Evolutionary conservation across 441 rosid species (phyloP).

Genomic region (Gossypium gossypioides): DNA sequence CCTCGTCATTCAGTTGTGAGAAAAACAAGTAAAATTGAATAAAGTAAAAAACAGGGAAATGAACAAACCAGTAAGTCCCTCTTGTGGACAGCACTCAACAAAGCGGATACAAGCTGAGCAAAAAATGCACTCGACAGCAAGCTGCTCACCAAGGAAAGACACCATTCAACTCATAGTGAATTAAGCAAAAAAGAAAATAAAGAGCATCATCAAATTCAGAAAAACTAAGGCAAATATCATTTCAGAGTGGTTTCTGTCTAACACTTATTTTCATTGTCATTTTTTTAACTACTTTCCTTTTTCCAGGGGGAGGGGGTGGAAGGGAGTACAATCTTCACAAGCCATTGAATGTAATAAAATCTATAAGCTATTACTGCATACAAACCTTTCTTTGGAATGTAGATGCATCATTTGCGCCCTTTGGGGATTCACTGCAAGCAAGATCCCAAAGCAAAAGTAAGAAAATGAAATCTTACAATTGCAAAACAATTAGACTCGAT

Average conservation of each 20-base stretch:
- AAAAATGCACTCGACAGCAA: slow-evolving; percentile 99
- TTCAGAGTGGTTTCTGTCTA: neutral
- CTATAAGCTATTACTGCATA: slow-evolving; percentile 6
- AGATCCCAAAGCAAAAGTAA: slow-evolving; percentile 13
- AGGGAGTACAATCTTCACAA: neutral
- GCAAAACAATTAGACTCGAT: neutral
- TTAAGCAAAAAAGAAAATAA: neutral
- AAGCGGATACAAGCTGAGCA: slow-evolving; percentile 99
- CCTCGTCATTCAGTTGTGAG: slow-evolving; percentile 15
- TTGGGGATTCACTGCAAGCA: slow-evolving; percentile 85
- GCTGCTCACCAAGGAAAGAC: slow-evolving; percentile 41
- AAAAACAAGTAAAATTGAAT: slow-evolving; percentile 13
- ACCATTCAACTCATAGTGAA: slow-evolving; percentile 15
- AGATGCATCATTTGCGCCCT: slow-evolving; percentile 95
- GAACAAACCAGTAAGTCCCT: slow-evolving; percentile 88
- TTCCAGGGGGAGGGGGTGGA: neutral
- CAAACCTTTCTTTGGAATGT: slow-evolving; percentile 96
- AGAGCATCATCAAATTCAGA: neutral
- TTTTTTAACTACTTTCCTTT: neutral
- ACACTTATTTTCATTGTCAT: neutral
- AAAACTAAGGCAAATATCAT: neutral
- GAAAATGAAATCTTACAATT: neutral
- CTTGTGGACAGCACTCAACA: slow-evolving; percentile 98
- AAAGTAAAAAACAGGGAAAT: slow-evolving; percentile 12
- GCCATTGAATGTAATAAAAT: neutral